Percentiles rank a stretch among this genome's conserved stretches.
These are phyloP conservation scores for Apiotrichum sp. DNA, from an alignment of 1,284 basidiomycete species.

Conservation along the genomic window DNA sequence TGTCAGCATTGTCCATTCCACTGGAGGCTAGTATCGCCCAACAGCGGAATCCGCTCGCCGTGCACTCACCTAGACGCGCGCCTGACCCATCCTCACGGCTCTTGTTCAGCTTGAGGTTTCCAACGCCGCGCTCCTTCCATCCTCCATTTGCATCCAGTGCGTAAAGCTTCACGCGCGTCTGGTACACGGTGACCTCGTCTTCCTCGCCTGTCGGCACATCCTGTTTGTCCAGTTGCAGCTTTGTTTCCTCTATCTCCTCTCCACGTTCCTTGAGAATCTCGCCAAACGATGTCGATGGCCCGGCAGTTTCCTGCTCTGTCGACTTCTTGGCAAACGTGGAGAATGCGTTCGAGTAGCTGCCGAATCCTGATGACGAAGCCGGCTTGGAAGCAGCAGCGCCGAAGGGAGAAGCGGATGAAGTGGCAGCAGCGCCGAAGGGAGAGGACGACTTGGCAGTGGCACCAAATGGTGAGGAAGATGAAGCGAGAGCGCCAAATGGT, in stretches of 20 bases:
- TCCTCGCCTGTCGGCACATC: slow-evolving; percentile 87
- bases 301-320: slow-evolving; percentile 6
- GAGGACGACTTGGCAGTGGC: slow-evolving; percentile 42
- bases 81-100: slow-evolving; percentile 59
- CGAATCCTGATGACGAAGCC: slow-evolving; percentile 27
- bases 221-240: slow-evolving; percentile 56
- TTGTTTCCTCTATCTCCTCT: slow-evolving; percentile 50
- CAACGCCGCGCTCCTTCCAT: slow-evolving; percentile 87
- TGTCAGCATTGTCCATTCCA: too few relatives aligned
- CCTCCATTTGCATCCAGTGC: slow-evolving; percentile 56
- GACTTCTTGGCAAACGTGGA: slow-evolving; percentile 34
- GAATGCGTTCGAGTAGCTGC: slow-evolving; percentile 30
- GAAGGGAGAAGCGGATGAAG: slow-evolving; percentile 28
- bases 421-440: slow-evolving; percentile 40
- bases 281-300: slow-evolving; percentile 24
- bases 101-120: slow-evolving; percentile 73
- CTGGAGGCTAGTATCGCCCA: too few relatives aligned
- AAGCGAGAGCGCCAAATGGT: slow-evolving; percentile 2
- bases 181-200: slow-evolving; percentile 76
- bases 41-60: background rate
- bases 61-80: slow-evolving; percentile 62
- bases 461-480: slow-evolving; percentile 59
- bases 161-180: slow-evolving; percentile 80
- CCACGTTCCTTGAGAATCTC: slow-evolving; percentile 36
- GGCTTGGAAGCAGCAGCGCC: slow-evolving; percentile 12